Conservation (phyloP, 1,284 basidiomycete genomes). For the Trichosporon sp. region DNA sequence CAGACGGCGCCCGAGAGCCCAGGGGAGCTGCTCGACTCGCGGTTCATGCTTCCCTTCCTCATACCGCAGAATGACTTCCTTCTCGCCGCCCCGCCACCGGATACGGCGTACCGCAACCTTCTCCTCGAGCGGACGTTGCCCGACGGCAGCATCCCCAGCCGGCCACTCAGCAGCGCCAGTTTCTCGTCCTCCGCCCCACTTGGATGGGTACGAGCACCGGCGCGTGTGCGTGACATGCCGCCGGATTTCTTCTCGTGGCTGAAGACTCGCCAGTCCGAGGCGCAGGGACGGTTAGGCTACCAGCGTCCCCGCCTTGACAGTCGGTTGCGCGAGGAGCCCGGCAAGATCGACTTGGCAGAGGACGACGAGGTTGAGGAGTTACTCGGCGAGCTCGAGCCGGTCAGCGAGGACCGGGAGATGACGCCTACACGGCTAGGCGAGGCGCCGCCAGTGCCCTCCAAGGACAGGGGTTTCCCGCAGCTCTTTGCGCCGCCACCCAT, state of each 20-base stretch:
- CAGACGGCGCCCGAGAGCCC: conserved; percentile 73
- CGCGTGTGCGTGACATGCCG: conserved; percentile 30
- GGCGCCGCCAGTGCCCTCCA: not conserved
- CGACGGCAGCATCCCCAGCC: conserved; percentile 33
- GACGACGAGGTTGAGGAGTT: conserved; percentile 25
- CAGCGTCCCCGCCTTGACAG: not conserved
- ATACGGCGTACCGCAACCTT: conserved; percentile 47
- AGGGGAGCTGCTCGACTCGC: conserved; percentile 83
- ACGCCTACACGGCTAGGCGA: conserved; percentile 20
- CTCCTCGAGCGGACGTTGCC: conserved; percentile 36
- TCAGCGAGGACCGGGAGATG: conserved; percentile 10
- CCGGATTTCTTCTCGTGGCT: conserved; percentile 54
- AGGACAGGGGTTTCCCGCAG: not conserved
- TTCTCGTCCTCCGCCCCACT: conserved; percentile 48
- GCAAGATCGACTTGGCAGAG: conserved; percentile 27
- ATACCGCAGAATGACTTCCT: conserved; percentile 78
- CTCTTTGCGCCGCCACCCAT: conserved; percentile 11
- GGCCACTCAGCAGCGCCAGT: conserved; percentile 45
- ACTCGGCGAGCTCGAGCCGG: conserved; percentile 3
- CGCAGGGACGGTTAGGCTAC: conserved; percentile 3
- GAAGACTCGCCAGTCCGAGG: conserved; percentile 38
- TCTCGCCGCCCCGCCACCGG: conserved; percentile 61
- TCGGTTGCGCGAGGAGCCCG: conserved; percentile 25
- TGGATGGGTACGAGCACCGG: conserved; percentile 37
- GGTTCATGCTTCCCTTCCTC: conserved; percentile 86